A percentile compares a stretch with the other conserved stretches of the same genome.
Evolutionary conservation across 2,329 filamentous ascomycete species (phyloP).

Genomic region (Xylaria arbuscula): DNA sequence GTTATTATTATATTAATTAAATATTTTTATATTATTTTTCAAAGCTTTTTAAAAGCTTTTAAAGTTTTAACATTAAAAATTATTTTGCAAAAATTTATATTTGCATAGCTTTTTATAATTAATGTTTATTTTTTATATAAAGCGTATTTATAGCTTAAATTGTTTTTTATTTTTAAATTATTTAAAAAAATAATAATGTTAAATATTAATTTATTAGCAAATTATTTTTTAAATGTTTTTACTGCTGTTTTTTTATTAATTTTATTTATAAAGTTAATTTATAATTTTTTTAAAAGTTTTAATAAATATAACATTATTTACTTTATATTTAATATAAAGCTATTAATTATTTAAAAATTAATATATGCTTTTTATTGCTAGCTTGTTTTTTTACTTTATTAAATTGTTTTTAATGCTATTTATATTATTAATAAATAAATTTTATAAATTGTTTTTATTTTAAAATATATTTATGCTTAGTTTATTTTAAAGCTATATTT

Average conservation of each 20-base stretch:
- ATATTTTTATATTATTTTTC: neutral
- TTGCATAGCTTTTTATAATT: neutral
- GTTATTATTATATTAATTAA: constrained; percentile 4
- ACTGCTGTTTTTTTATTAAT: constrained; percentile 10
- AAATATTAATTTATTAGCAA: neutral
- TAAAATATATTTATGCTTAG: neutral
- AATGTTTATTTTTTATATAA: constrained; percentile 11
- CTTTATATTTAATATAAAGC: neutral
- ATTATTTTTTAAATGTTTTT: constrained; percentile 18
- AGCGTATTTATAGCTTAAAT: neutral
- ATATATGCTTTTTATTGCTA: neutral
- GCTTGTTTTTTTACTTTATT: neutral
- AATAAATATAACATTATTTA: constrained; percentile 1
- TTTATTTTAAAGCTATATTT: neutral
- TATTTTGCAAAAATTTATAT: neutral
- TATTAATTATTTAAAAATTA: neutral
- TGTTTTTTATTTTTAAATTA: constrained; percentile 2
- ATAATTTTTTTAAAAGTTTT: constrained; percentile 1
- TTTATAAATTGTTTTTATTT: constrained; percentile 2
- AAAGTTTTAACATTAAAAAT: constrained; percentile 5
- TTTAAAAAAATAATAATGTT: constrained; percentile 18
- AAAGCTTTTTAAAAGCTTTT: neutral
- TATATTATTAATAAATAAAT: neutral
- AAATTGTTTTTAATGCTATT: neutral
- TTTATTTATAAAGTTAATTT: neutral